Base-by-base conservation (phyloP, 257 asterid genomes). In the Solanum sparsipilum region DNA sequence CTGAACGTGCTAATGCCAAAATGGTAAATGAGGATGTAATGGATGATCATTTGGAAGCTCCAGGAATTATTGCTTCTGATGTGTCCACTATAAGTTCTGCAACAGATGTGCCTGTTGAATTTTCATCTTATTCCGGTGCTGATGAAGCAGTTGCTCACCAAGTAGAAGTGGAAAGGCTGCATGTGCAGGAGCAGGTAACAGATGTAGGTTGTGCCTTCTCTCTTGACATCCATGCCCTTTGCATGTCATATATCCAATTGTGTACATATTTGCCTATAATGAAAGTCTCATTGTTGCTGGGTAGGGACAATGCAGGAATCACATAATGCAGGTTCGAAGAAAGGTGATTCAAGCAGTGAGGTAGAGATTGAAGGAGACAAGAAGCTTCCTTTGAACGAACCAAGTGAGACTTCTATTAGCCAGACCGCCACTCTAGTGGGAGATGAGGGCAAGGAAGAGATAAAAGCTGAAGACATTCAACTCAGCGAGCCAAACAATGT, bases 151-250 rank as follows among this genome's bases (percentile, higher is more conserved):
- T 34, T 73, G 58, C 75, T 52, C 85, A 25, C 71, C 68, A 79
- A 52, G 84, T 48, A 31, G 88, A 91, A 75, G 84, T 82, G 78
- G 93, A 90, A 88, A 87, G 87, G 85, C 90, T 65, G 83, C 92
- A 86, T 79, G 90, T 88, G 92, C 93, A 88, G 91, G 96, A 92
- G 96, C 99, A 95, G 98, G 98, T 96, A 97, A 92, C 96, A 94
- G 98, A 93, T 92, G 93, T 96, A 96, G 99, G 99, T 97, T 97
- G 99, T 97, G 93, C 97, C 98, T 92, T 93, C 90, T 91, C 98
- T 93, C 95, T 93, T 88, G 92, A 92, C 90, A 68, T 93, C 87
- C 46, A 65, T 34, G 25, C 46, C 87, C 88, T 83, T 25, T 75
- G 46, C 38, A 31, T 78, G 68, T 29, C 48, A 10, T 41, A 18